Evolutionary conservation across 495 filamentous ascomycete species (phyloP).

Genomic region (Penicillium dipodomyicola): DNA sequence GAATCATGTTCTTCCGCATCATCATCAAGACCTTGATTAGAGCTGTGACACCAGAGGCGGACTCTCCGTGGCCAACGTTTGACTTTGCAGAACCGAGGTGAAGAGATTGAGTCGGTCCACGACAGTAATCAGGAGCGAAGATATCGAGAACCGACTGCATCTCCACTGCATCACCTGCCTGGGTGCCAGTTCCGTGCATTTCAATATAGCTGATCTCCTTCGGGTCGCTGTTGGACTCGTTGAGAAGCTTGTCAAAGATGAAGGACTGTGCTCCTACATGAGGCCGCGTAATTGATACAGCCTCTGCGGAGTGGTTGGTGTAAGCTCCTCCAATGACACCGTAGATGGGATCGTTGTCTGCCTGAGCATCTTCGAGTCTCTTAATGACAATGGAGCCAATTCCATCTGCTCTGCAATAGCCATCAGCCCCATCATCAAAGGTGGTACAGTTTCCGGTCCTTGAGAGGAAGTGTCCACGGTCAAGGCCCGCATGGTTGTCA

Average conservation of each 20-base stretch:
- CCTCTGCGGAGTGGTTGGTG: slow-evolving; percentile 75
- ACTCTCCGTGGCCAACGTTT: slow-evolving; percentile 88
- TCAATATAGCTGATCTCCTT: slow-evolving; percentile 78
- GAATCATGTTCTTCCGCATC: slow-evolving; percentile 79
- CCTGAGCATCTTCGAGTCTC: slow-evolving; percentile 67
- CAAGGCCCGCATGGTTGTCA: slow-evolving; percentile 81
- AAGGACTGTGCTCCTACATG: slow-evolving; percentile 68
- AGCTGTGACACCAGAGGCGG: slow-evolving; percentile 78
- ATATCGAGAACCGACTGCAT: slow-evolving; percentile 75
- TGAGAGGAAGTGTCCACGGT: slow-evolving; percentile 78
- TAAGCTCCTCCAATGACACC: slow-evolving; percentile 63
- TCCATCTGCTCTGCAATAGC: slow-evolving; percentile 74
- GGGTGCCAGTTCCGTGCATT: slow-evolving; percentile 88
- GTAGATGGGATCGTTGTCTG: slow-evolving; percentile 71
- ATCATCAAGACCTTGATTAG: slow-evolving; percentile 85
- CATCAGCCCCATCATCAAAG: slow-evolving; percentile 73
- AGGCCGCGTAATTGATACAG: slow-evolving; percentile 81
- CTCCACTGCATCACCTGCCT: slow-evolving; percentile 77
- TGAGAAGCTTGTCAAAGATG: slow-evolving; percentile 66
- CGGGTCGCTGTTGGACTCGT: slow-evolving; percentile 67
- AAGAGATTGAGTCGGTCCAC: slow-evolving; percentile 67
- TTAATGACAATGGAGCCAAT: slow-evolving; percentile 73
- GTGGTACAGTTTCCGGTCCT: slow-evolving; percentile 78
- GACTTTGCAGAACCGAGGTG: slow-evolving; percentile 83
- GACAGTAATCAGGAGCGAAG: slow-evolving; percentile 71